These are phyloP conservation scores for Metrosideros polymorpha DNA, from an alignment of 441 rosid species.

Conservation along the genomic window DNA sequence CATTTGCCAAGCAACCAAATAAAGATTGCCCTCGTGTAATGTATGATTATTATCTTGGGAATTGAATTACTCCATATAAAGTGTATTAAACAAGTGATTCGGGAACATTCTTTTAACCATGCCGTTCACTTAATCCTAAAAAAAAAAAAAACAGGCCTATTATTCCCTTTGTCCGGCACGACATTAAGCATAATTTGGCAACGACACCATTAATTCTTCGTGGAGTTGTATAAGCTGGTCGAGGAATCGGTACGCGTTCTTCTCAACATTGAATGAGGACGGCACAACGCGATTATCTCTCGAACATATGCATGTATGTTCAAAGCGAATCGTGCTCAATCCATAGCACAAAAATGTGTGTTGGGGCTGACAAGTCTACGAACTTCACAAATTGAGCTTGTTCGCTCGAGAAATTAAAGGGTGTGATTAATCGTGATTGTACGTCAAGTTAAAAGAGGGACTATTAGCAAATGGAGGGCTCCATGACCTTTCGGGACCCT, in stretches of 20 bases:
- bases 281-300: neutral
- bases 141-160: neutral
- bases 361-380: fast-evolving
- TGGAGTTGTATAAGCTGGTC: neutral
- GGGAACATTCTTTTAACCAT: neutral
- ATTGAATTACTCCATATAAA: neutral
- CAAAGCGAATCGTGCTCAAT: neutral
- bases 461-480: neutral
- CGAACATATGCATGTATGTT: neutral
- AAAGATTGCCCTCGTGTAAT: neutral
- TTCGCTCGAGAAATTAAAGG: neutral
- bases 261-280: neutral
- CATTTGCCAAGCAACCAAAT: neutral
- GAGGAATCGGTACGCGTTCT: neutral
- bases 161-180: neutral
- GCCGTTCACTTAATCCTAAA: neutral
- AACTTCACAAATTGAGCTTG: neutral
- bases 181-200: neutral
- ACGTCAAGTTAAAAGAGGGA: neutral
- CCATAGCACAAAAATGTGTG: neutral
- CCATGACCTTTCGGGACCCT: neutral
- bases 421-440: neutral
- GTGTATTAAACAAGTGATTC: neutral
- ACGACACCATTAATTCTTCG: neutral
- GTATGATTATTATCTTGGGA: neutral